Conservation (phyloP, 257 asterid genomes). For the Knoxia roxburghii region DNA sequence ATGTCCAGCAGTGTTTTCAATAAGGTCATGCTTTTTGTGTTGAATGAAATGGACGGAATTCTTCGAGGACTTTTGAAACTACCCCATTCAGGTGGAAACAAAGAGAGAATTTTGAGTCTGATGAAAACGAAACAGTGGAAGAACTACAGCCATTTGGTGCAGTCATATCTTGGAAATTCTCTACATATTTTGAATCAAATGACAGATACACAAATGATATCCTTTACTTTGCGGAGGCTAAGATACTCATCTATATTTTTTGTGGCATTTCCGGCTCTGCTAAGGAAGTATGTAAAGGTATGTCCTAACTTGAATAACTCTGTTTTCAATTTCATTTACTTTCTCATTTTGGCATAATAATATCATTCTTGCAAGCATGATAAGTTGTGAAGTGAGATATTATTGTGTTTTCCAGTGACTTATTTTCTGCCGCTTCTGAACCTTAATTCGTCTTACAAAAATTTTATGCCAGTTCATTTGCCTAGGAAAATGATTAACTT, state of each 20-base stretch:
- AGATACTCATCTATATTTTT: constrained; percentile 61
- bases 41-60: constrained; percentile 89
- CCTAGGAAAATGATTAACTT: background rate
- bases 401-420: background rate
- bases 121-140: constrained; percentile 69
- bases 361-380: background rate
- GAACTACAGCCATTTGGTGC: constrained; percentile 68
- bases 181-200: constrained; percentile 85
- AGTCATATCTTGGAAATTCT: constrained; percentile 93
- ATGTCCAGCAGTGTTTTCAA: constrained; percentile 90
- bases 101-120: constrained; percentile 52
- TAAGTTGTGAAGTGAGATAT: background rate
- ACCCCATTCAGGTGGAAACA: constrained; percentile 65
- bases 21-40: constrained; percentile 76
- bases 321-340: background rate
- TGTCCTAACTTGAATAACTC: constrained; percentile 3
- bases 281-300: constrained; percentile 90
- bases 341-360: background rate
- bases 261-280: constrained; percentile 81
- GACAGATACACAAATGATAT: constrained; percentile 88
- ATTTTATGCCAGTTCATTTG: background rate
- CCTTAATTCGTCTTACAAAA: background rate
- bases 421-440: background rate
- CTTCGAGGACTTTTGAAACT: constrained; percentile 60
- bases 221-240: constrained; percentile 64